These are phyloP conservation scores for Suillus tomentosus DNA, from an alignment of 768 basidiomycete genomes.

Conservation along the genomic window DNA sequence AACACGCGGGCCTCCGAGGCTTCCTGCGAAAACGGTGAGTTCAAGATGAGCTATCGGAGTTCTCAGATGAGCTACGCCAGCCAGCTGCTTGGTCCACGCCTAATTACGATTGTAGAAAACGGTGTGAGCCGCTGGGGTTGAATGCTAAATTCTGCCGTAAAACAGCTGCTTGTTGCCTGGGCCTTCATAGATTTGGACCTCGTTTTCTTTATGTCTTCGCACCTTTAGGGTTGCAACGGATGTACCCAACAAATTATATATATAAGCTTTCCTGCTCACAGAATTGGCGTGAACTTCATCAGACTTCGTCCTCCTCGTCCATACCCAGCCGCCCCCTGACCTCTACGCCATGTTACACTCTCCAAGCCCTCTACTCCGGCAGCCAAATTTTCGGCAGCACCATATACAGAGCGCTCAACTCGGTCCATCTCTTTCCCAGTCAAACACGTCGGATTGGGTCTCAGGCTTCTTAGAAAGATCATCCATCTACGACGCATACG, in stretches of 20 bases:
- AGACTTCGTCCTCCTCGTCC: constrained; percentile 11
- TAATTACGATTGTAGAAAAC: constrained; percentile 7
- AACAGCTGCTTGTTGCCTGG: constrained; percentile 14
- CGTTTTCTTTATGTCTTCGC: constrained; percentile 21
- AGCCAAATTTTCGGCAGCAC: constrained; percentile 21
- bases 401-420: constrained; percentile 16
- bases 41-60: constrained; percentile 18
- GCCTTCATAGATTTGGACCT: constrained; percentile 22
- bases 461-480: constrained; percentile 35
- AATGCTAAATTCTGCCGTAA: constrained; percentile 30
- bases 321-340: constrained; percentile 8
- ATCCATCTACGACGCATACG: constrained; percentile 24
- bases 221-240: constrained; percentile 17
- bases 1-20: constrained; percentile 20
- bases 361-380: constrained; percentile 13
- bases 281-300: constrained; percentile 13
- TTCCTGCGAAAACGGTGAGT: constrained; percentile 20
- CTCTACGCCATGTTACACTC: constrained; percentile 15
- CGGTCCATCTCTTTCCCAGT: constrained; percentile 18
- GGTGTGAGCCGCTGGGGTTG: constrained; percentile 24
- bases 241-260: constrained; percentile 19
- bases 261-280: constrained; percentile 19
- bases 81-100: constrained; percentile 3
- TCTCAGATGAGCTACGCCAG: constrained; percentile 11
- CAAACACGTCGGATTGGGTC: constrained; percentile 25